Conservation (phyloP, 805 yeast species). For the Zygotorulaspora sp. region DNA sequence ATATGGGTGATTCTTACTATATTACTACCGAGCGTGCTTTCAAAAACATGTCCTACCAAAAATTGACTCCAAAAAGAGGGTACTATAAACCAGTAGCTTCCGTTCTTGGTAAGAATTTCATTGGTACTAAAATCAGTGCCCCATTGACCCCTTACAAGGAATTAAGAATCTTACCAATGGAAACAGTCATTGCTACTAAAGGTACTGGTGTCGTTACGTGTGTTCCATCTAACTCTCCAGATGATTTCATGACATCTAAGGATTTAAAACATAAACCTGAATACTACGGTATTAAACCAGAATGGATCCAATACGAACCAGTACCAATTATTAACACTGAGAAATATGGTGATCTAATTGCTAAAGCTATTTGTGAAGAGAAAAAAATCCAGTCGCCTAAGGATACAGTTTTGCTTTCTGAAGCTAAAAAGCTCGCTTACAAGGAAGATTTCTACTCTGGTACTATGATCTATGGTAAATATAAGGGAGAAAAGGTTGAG, state of each 20-base stretch:
- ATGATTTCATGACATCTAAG: conserved; percentile 81
- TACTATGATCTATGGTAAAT: conserved; percentile 70
- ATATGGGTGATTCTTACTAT: conserved; percentile 71
- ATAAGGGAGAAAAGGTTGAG: conserved; percentile 86
- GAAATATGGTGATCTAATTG: conserved; percentile 83
- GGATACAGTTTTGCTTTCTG: conserved; percentile 78
- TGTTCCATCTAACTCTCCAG: conserved; percentile 99
- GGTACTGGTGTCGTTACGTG: conserved; percentile 99
- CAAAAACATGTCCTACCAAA: conserved; percentile 96
- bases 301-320: conserved; percentile 77
- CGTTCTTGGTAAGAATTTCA: conserved; percentile 65
- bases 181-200: conserved; percentile 86
- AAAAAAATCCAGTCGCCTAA: conserved; percentile 93
- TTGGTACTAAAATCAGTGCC: conserved; percentile 84
- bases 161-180: conserved; percentile 92
- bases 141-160: conserved; percentile 70
- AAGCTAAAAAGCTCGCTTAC: conserved; percentile 91
- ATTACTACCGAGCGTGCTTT: conserved; percentile 93
- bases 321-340: conserved; percentile 74
- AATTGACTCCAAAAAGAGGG: conserved; percentile 86
- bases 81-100: conserved; percentile 53
- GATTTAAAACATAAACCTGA: conserved; percentile 89
- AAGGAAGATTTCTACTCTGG: conserved; percentile 97
- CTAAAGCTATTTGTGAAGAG: conserved; percentile 77
- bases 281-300: conserved; percentile 75